phyloP scores from a whole-genome alignment of 192 early-diverging fungal species.

The Dimargaris cristalligena region DNA sequence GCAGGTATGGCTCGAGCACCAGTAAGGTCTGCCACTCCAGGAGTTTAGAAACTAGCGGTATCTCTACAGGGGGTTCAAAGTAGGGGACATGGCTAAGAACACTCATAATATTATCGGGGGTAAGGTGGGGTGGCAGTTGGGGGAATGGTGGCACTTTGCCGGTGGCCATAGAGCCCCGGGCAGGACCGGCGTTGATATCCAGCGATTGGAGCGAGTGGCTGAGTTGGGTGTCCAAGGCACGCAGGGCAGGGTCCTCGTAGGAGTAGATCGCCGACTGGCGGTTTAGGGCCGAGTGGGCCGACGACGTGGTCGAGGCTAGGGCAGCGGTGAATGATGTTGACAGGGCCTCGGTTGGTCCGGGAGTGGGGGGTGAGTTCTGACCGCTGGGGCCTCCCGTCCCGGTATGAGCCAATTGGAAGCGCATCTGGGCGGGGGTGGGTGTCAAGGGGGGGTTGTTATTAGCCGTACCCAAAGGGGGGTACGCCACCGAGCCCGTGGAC shows the following conservation, averaged over 20 bases:
- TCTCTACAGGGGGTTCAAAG: neutral
- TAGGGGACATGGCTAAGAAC: neutral
- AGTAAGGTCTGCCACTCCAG: constrained; percentile 8
- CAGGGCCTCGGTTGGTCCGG: no score
- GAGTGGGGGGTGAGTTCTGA: neutral
- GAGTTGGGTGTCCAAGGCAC: neutral
- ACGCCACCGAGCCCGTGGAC: no score
- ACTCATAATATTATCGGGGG: neutral
- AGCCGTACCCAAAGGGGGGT: no score
- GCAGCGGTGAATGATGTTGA: neutral
- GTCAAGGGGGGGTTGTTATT: constrained; percentile 12
- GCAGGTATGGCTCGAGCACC: constrained; percentile 4
- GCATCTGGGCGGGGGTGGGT: constrained; percentile 12
- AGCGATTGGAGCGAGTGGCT: neutral
- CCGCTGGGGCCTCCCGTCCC: neutral
- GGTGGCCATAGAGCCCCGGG: neutral
- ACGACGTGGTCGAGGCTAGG: neutral
- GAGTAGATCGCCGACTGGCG: constrained; percentile 6
- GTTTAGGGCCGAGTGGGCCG: neutral
- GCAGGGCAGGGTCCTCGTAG: constrained; percentile 5
- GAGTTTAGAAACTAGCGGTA: constrained; percentile 2
- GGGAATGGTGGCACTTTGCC: neutral
- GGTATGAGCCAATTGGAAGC: neutral
- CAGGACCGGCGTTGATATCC: neutral
- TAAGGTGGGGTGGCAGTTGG: neutral